phyloP scores from a whole-genome alignment of 2,329 filamentous ascomycete genomes.

The Scedosporium minutisporum region DNA sequence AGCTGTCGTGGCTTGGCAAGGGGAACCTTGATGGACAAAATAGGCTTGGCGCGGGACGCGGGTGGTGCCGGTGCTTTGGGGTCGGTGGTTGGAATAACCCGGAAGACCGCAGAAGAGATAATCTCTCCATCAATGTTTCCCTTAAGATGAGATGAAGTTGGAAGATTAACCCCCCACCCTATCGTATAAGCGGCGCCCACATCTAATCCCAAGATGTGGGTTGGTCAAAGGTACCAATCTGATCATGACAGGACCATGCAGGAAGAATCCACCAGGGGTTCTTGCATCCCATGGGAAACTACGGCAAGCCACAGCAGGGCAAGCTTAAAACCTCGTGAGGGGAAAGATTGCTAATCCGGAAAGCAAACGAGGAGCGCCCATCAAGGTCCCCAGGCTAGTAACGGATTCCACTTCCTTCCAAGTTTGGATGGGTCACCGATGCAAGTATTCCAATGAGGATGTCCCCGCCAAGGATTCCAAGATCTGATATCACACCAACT shows the following conservation, averaged over 20 bases:
- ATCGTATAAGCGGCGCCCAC: too few relatives aligned
- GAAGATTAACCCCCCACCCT: neutral
- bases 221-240: too few relatives aligned
- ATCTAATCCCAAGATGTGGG: too few relatives aligned
- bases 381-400: neutral
- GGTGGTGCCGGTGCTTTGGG: too few relatives aligned
- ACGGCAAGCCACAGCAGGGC: neutral
- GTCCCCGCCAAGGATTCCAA: neutral
- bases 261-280: too few relatives aligned
- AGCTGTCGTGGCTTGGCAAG: neutral
- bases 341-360: neutral
- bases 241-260: too few relatives aligned
- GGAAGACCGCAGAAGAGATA: neutral
- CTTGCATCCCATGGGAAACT: too few relatives aligned
- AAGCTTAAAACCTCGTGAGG: neutral
- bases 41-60: neutral
- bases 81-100: neutral
- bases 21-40: neutral
- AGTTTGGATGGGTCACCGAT: neutral
- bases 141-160: neutral
- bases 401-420: neutral
- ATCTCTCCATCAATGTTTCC: neutral
- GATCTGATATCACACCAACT: neutral
- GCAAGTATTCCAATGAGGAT: neutral
- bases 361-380: neutral